These are phyloP conservation scores for Xylaria acuta DNA, from an alignment of 495 filamentous ascomycete genomes.

Conservation along the genomic window DNA sequence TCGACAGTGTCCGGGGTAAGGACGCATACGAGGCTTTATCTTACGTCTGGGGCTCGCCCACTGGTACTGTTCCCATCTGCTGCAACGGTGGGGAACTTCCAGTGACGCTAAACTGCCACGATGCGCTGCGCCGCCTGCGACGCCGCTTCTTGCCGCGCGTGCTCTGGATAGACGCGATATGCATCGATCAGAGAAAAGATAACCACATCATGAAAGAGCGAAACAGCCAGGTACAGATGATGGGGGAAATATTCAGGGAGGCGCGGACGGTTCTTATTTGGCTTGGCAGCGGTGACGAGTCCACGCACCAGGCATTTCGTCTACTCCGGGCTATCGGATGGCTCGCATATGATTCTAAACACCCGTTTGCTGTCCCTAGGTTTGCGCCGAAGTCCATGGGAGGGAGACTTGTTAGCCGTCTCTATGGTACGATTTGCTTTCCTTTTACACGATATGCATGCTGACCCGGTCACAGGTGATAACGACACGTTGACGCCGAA, in stretches of 20 bases:
- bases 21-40: background rate
- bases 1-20: background rate
- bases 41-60: background rate
- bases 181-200: background rate
- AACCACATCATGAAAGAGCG: background rate
- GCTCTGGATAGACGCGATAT: background rate
- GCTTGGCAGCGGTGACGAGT: too few species aligned
- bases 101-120: background rate
- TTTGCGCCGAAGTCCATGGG: too few species aligned
- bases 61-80: background rate
- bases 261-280: too few species aligned
- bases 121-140: background rate
- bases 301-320: too few species aligned
- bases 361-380: too few species aligned
- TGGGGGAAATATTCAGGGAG: too few species aligned
- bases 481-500: background rate
- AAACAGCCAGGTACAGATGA: too few species aligned
- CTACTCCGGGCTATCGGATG: too few species aligned
- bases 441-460: background rate
- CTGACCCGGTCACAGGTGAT: background rate
- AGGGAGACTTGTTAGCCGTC: background rate
- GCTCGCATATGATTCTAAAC: too few species aligned
- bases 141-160: background rate
- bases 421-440: background rate
- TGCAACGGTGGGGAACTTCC: background rate